Evolutionary conservation across 805 yeast species (phyloP).

Genomic region (Ogataea ganodermae): DNA sequence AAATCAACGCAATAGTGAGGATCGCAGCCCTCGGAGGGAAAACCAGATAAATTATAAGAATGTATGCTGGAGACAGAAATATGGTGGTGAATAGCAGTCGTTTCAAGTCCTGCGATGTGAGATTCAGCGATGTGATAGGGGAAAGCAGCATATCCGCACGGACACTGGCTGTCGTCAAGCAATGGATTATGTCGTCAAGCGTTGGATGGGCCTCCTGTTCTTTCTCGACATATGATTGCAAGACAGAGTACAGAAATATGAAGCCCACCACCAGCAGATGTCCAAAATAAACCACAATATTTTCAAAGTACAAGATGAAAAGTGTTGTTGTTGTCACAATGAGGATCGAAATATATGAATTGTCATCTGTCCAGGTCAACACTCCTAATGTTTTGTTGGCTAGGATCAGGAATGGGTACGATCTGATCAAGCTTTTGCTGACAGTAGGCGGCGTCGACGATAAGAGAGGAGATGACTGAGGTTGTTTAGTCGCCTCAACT

Average conservation of each 20-base stretch:
- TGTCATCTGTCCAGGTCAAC: conserved; percentile 90
- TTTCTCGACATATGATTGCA: conserved; percentile 56
- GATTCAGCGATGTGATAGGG: conserved; percentile 75
- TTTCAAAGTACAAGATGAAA: conserved; percentile 74
- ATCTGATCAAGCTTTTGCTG: conserved; percentile 74
- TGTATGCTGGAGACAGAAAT: conserved; percentile 82
- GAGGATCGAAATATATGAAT: conserved; percentile 72
- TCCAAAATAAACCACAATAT: conserved; percentile 77
- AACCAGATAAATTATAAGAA: conserved; percentile 65
- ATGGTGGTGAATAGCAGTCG: conserved; percentile 81
- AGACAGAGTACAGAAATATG: conserved; percentile 58
- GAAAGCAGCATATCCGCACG: conserved; percentile 75
- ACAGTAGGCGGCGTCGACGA: conserved; percentile 91
- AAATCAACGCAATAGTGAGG: conserved; percentile 56
- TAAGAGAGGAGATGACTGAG: conserved; percentile 76
- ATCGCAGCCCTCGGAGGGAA: conserved; percentile 71
- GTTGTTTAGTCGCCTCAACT: conserved; percentile 21
- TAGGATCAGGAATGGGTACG: conserved; percentile 82
- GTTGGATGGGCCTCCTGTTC: conserved; percentile 73
- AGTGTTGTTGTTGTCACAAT: conserved; percentile 56
- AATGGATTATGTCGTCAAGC: conserved; percentile 79
- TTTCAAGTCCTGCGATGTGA: conserved; percentile 76
- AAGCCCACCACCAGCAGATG: conserved; percentile 70
- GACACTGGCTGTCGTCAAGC: conserved; percentile 70
- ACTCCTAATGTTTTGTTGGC: conserved; percentile 70